Conservation (phyloP, 2,329 filamentous ascomycete genomes). For the Sporothrix dimorphospora region DNA sequence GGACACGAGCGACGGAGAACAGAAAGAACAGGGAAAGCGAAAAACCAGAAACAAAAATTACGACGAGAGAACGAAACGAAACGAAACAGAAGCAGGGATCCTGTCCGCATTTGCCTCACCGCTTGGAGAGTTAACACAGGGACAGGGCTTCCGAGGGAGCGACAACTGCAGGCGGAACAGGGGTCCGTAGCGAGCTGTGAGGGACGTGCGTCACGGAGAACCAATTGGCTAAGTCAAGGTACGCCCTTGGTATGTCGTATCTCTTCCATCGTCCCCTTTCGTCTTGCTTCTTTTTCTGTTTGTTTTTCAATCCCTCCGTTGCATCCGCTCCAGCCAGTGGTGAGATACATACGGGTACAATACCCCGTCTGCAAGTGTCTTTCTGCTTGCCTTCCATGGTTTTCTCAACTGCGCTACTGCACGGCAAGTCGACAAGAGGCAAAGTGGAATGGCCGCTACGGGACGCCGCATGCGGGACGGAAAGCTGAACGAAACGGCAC, state of each 20-base stretch:
- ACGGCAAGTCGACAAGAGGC: conserved; percentile 11
- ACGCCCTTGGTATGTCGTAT: background rate
- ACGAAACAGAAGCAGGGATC: background rate
- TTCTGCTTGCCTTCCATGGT: conserved; percentile 9
- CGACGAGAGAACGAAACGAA: background rate
- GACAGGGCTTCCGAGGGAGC: background rate
- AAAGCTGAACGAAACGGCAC: background rate
- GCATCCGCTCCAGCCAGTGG: background rate
- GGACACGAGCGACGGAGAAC: background rate
- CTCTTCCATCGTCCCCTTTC: background rate
- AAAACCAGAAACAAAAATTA: background rate
- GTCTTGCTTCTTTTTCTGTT: background rate
- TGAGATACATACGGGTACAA: background rate
- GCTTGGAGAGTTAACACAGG: background rate
- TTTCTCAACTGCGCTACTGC: conserved; percentile 22
- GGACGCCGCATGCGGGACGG: conserved; percentile 19
- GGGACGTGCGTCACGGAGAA: background rate
- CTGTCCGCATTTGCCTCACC: conserved; percentile 12
- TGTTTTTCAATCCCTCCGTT: background rate
- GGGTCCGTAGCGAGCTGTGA: background rate
- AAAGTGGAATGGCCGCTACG: background rate
- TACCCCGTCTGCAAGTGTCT: background rate
- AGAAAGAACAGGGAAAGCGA: background rate
- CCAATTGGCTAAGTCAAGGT: background rate
- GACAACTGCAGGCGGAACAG: conserved; percentile 1